Base-by-base conservation (phyloP, 106 monocot genomes). In the Dendrobium nobile region DNA sequence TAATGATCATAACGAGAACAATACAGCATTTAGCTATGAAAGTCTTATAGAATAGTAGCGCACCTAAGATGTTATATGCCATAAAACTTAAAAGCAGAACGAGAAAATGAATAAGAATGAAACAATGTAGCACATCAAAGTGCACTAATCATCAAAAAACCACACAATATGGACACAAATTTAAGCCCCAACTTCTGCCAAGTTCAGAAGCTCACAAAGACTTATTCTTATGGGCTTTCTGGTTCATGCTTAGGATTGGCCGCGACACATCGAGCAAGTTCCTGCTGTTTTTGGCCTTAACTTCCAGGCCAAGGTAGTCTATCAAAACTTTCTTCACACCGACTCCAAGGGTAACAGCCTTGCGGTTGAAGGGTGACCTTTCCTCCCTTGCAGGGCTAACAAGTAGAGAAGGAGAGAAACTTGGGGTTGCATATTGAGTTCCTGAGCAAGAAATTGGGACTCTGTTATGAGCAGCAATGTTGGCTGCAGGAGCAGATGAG, bases 291-390 rank as follows among this genome's bases (percentile, higher is more conserved):
- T 22, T n/a, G 61, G 61, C 85, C 72, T 82, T 91, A 28, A 15
- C 3, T 16, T 93, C 91, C 2, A 80, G 82, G 73, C 82, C 89
- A 9, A 92, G 80, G 80, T 90, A 94, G 10, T 92, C 85, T 1
- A 90, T 88, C 81, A 94, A 73, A 22, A 87, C 90, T 83, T 89
- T 97, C 89, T 91, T 97, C 56, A 94, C 88, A 3, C 86, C 85
- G 61, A 89, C 81, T 3, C 92, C 90, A 33, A 80, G 83, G 54
- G 58, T 79, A 80, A 31, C 70, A 64, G 42, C 70, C 84, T 91
- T 65, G 87, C 79, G 20, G 31, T 77, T 31, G 86, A 59, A 81
- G 89, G 88, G 5, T 83, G 47, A 76, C 84, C 88, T 85, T 77
- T 58, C 75, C 74, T 58, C 75, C 54, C 70, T 82, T 40, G 84